These are phyloP conservation scores for Diaporthe amygdali DNA, from an alignment of 2,329 filamentous ascomycete species.

Conservation along the genomic window DNA sequence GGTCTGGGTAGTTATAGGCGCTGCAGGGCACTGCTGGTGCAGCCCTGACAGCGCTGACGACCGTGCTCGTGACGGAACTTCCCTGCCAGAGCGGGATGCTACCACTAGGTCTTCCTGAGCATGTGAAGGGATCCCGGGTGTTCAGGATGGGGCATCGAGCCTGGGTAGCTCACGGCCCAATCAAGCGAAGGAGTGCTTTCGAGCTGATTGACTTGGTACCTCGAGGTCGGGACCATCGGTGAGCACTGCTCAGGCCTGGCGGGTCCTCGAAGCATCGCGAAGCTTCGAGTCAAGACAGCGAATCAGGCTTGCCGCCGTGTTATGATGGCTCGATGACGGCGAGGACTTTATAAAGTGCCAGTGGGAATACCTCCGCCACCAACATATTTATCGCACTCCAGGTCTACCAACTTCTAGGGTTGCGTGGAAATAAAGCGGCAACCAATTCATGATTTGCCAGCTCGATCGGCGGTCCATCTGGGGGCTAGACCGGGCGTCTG, in stretches of 20 bases:
- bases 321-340: background rate
- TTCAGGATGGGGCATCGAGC: background rate
- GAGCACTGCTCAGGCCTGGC: background rate
- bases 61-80: background rate
- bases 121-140: background rate
- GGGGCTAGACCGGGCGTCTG: background rate
- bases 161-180: background rate
- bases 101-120: background rate
- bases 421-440: background rate
- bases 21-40: background rate
- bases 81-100: background rate
- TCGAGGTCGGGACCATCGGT: background rate
- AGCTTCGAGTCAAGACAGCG: slow-evolving; percentile 6
- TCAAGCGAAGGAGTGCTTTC: background rate
- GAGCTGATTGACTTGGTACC: background rate
- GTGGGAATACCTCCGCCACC: background rate
- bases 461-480: slow-evolving; percentile 18
- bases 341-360: background rate
- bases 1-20: background rate
- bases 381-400: background rate
- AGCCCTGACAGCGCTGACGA: background rate
- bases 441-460: background rate
- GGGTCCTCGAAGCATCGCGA: slow-evolving; percentile 14
- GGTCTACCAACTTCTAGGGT: background rate
- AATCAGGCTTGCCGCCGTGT: background rate